Conservation (phyloP, 768 basidiomycete species). For the Boletus rex-veris region DNA sequence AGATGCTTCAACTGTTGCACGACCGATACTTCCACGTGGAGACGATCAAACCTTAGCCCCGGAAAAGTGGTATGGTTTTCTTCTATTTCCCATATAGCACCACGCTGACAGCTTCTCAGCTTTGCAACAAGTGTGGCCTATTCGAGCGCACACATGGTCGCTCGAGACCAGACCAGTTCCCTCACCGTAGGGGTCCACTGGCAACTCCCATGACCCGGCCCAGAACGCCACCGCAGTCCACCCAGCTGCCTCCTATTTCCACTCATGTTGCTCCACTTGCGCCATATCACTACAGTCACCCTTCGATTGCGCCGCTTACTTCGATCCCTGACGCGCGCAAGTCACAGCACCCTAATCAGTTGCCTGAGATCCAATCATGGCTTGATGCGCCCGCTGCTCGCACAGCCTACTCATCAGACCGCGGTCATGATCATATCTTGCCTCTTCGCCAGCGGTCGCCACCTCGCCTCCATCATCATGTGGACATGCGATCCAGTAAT, state of each 20-base stretch:
- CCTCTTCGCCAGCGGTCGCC: conserved; percentile 34
- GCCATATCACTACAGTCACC: conserved; percentile 51
- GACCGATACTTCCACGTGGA: conserved; percentile 81
- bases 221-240: conserved; percentile 47
- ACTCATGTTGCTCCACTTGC: conserved; percentile 38
- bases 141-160: conserved; percentile 81
- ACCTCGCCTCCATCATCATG: conserved; percentile 32
- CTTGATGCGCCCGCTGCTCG: conserved; percentile 35
- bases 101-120: conserved; percentile 24
- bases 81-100: not conserved
- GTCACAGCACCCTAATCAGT: conserved; percentile 33
- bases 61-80: conserved; percentile 62
- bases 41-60: conserved; percentile 70
- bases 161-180: conserved; percentile 76
- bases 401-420: conserved; percentile 30
- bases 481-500: conserved; percentile 30
- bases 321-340: conserved; percentile 36
- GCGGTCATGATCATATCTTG: conserved; percentile 27
- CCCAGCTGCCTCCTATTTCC: conserved; percentile 45
- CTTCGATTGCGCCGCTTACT: conserved; percentile 47
- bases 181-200: conserved; percentile 72
- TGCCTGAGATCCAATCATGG: conserved; percentile 50
- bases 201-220: conserved; percentile 46
- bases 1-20: conserved; percentile 85
- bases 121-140: conserved; percentile 67